Evolutionary conservation across 2,329 filamentous ascomycete species (phyloP), one percentile per base, ranked within the genome.

Genomic region (Cytospora mali): DNA sequence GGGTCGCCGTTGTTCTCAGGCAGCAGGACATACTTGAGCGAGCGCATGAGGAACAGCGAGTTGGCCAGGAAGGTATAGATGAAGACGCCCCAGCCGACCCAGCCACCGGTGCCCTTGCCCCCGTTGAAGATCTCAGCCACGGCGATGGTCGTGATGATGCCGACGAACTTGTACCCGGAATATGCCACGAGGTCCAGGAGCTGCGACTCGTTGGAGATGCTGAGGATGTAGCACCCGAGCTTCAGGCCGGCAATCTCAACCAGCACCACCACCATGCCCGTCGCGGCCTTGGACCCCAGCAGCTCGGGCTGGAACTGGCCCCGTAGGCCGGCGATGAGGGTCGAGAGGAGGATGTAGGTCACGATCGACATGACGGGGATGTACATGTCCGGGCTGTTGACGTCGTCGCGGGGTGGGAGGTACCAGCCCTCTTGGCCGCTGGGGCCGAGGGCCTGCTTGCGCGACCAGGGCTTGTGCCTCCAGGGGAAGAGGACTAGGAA

Each of bases 311-410:
- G 90, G 79, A 99, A 99, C 68, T 92, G 88, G 29, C 95, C 94
- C 58, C 92, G 86, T 51, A 99, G 83, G 50, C 95, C 95, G 10
- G 94, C 94, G 61, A 99, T 83, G 49, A 98, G 83, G 0, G 94
- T 95, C 6, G 92, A 96, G 13, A 99, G 85, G 35, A 99, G 88
- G 68, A 99, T 96, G 76, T 99, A 99, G 27, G 95, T 99, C 53
- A 98, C 93, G 58, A 99, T 82, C 1, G 95, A 94, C 95, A 99
- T 99, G 72, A 96, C 90, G 64, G 93, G 93, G 71, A 99, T 99
- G 79, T 99, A 99, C 93, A 99, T 98, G 78, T 99, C 95, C 18
- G 96, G 95, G 68, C 92, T 96, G 78, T 99, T 99, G 76, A 98
- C 83, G 73, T 99, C 95, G 75, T 99, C 94, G 67, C 95, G 85